Percentiles rank a stretch among this genome's conserved stretches.
phyloP scores from a whole-genome alignment of 208 protist species.

The Leishmania major region DNA sequence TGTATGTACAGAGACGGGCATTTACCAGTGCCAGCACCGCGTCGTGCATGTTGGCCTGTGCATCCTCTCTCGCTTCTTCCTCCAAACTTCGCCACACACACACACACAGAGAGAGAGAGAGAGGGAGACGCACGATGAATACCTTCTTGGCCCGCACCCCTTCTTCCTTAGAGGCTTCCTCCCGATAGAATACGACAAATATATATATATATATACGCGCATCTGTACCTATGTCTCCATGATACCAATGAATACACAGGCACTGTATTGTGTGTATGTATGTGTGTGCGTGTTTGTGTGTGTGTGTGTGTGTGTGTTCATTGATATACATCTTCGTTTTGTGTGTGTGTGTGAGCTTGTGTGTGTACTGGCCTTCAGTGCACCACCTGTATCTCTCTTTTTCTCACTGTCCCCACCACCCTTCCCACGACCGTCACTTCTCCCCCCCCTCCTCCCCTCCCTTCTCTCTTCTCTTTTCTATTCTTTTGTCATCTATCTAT shows the following conservation, averaged over 20 bases:
- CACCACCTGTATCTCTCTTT: too few relatives aligned
- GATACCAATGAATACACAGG: background rate
- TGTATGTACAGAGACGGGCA: background rate
- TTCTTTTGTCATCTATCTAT: too few relatives aligned
- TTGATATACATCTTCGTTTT: background rate
- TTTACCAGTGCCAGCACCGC: background rate
- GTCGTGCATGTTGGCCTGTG: background rate
- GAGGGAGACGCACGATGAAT: background rate
- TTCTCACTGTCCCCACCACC: too few relatives aligned
- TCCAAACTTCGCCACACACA: background rate
- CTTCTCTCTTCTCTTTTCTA: too few relatives aligned
- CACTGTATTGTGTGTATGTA: background rate
- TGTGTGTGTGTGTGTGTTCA: background rate
- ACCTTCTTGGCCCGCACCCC: constrained; percentile 13
- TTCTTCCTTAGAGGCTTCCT: constrained; percentile 9
- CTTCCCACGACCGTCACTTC: too few relatives aligned
- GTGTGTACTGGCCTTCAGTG: background rate
- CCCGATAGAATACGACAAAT: background rate
- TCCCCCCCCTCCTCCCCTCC: too few relatives aligned
- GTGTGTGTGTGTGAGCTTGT: background rate
- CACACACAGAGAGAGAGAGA: background rate
- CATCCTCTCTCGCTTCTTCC: background rate
- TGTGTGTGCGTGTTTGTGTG: too few relatives aligned
- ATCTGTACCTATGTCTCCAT: background rate
- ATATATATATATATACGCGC: too few relatives aligned